phyloP scores from a whole-genome alignment of 257 asterid species.

The Galeopsis tetrahit region DNA sequence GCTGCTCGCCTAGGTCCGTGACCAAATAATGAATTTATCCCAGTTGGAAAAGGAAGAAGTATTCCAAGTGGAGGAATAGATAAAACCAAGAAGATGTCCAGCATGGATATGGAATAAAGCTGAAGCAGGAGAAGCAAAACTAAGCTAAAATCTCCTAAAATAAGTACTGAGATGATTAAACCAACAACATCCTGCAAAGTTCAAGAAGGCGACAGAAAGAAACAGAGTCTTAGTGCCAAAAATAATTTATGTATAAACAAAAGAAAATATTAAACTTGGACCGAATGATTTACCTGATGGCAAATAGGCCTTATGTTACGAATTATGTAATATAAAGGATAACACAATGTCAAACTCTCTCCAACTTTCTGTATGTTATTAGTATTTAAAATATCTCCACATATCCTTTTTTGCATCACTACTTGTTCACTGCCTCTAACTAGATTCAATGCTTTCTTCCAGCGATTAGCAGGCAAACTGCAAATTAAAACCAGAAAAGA shows the following conservation, averaged over 20 bases:
- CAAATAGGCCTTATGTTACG: constrained; percentile 77
- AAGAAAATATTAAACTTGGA: constrained; percentile 9
- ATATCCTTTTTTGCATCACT: constrained; percentile 52
- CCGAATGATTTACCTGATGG: constrained; percentile 65
- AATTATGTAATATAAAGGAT: constrained; percentile 59
- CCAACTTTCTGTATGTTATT: constrained; percentile 55
- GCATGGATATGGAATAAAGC: constrained; percentile 71
- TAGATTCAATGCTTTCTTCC: constrained; percentile 87
- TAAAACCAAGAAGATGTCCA: constrained; percentile 65
- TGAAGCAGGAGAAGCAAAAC: constrained; percentile 86
- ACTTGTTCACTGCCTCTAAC: constrained; percentile 69
- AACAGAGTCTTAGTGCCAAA: constrained; percentile 16
- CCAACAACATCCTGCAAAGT: constrained; percentile 87
- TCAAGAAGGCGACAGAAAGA: constrained; percentile 27
- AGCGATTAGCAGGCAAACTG: constrained; percentile 70
- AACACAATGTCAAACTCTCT: constrained; percentile 57
- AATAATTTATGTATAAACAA: neutral
- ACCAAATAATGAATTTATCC: constrained; percentile 83
- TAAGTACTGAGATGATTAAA: constrained; percentile 73
- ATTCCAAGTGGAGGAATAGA: constrained; percentile 82
- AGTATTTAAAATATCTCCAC: constrained; percentile 60
- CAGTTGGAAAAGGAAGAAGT: constrained; percentile 89
- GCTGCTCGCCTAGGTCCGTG: constrained; percentile 89
- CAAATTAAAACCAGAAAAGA: constrained; percentile 26
- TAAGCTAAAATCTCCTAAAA: constrained; percentile 88